phyloP scores from a whole-genome alignment of 345 rosid species.

The Salix udensis region DNA sequence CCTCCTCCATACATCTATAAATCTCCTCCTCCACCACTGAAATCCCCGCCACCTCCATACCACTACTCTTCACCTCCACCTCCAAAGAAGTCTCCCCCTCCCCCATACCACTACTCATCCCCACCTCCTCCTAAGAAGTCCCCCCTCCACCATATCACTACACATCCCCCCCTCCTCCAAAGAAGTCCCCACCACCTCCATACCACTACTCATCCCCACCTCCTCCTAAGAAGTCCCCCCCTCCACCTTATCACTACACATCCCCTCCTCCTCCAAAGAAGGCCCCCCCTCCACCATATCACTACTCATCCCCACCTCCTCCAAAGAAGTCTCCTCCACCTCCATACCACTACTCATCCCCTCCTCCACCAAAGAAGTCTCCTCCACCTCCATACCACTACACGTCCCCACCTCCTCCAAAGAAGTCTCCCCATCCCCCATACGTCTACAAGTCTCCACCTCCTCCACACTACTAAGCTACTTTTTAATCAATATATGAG shows the following conservation, averaged over 20 bases:
- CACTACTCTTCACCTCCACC: not conserved
- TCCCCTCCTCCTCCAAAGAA: not conserved
- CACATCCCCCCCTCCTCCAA: not conserved
- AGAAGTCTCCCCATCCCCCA: not conserved
- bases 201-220: not conserved
- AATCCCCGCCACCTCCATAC: not conserved
- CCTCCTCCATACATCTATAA: not conserved
- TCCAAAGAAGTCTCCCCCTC: not conserved
- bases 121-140: not conserved
- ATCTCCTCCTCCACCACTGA: not conserved
- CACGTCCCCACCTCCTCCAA: not conserved
- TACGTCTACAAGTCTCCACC: not conserved
- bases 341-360: not conserved
- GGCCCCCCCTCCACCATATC: not conserved
- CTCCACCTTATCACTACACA: not conserved
- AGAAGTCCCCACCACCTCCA: conserved; percentile 1
- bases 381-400: conserved; percentile 1
- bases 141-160: not conserved
- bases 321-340: not conserved
- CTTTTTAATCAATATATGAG: not conserved
- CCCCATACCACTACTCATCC: not conserved
- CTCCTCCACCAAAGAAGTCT: not conserved
- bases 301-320: not conserved
- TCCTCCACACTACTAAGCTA: not conserved
- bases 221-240: not conserved